These are phyloP conservation scores for Rhizopogon parksii DNA, from an alignment of 1,284 basidiomycete genomes.

Conservation along the genomic window DNA sequence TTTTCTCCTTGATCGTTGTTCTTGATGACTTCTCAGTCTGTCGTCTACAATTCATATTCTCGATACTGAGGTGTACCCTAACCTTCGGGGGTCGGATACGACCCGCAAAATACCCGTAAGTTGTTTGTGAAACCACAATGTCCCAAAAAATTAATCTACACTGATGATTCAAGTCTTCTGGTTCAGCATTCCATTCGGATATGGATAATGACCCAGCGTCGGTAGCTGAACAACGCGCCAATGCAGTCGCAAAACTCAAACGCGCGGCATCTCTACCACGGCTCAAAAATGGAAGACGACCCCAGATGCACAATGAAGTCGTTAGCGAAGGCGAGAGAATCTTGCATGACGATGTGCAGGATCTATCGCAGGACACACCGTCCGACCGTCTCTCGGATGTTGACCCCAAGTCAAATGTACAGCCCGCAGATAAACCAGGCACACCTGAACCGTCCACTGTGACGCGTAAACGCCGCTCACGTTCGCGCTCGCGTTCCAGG, in stretches of 20 bases:
- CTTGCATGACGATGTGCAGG: slow-evolving; percentile 29
- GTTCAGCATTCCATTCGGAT: slow-evolving; percentile 4
- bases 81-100: slow-evolving; percentile 9
- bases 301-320: slow-evolving; percentile 73
- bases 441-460: slow-evolving; percentile 33
- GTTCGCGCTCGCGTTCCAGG: slow-evolving; percentile 69
- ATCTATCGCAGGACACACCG: slow-evolving; percentile 21
- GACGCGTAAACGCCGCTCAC: slow-evolving; percentile 55
- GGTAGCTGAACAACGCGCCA: slow-evolving; percentile 67
- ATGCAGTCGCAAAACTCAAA: slow-evolving; percentile 83
- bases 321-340: slow-evolving; percentile 70
- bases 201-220: slow-evolving; percentile 41
- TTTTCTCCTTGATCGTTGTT: background rate
- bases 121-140: background rate
- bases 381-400: slow-evolving; percentile 18
- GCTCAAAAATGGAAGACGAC: slow-evolving; percentile 79
- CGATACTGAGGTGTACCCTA: slow-evolving; percentile 6
- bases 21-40: background rate
- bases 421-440: slow-evolving; percentile 23
- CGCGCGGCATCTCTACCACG: slow-evolving; percentile 83
- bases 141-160: background rate
- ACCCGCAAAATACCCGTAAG: slow-evolving; percentile 5
- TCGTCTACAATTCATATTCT: background rate
- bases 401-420: slow-evolving; percentile 15
- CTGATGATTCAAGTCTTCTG: slow-evolving; percentile 7